phyloP scores from a whole-genome alignment of 306 rosid species.

The Phaseolus lunatus region DNA sequence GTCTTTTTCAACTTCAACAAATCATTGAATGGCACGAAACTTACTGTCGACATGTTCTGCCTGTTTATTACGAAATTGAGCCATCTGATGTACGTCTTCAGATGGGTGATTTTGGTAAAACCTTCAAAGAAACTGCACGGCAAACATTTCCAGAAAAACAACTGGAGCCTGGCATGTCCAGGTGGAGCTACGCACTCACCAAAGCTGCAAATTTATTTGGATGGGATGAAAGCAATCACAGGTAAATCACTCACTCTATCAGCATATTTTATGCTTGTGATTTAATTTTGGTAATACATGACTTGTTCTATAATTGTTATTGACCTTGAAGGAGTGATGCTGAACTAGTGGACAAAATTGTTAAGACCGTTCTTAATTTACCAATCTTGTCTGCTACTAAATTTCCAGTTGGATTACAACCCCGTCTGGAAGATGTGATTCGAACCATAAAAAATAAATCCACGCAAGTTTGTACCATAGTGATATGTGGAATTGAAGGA shows the following conservation, averaged over 20 bases:
- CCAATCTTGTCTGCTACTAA: background rate
- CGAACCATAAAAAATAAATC: too few species aligned
- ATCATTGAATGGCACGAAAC: background rate
- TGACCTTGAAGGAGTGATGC: background rate
- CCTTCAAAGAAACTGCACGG: background rate
- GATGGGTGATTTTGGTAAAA: background rate
- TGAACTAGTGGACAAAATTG: background rate
- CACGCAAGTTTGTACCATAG: too few species aligned
- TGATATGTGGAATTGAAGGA: too few species aligned
- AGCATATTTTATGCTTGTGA: too few species aligned
- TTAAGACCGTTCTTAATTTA: background rate
- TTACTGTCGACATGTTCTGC: background rate
- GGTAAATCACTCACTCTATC: background rate
- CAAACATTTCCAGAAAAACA: background rate
- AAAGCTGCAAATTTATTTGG: background rate
- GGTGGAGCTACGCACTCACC: background rate
- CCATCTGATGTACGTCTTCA: background rate
- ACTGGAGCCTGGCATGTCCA: background rate
- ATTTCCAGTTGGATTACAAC: slow-evolving; percentile 3
- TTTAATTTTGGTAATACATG: background rate
- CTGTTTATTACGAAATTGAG: background rate
- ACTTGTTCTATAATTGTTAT: background rate
- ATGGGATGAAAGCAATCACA: background rate
- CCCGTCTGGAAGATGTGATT: background rate
- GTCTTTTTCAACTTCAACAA: too few species aligned